Percentiles rank a stretch among this genome's conserved stretches.
These are phyloP conservation scores for Sugiyamaella pinicola DNA, from an alignment of 1,139 yeast genomes.

Conservation along the genomic window DNA sequence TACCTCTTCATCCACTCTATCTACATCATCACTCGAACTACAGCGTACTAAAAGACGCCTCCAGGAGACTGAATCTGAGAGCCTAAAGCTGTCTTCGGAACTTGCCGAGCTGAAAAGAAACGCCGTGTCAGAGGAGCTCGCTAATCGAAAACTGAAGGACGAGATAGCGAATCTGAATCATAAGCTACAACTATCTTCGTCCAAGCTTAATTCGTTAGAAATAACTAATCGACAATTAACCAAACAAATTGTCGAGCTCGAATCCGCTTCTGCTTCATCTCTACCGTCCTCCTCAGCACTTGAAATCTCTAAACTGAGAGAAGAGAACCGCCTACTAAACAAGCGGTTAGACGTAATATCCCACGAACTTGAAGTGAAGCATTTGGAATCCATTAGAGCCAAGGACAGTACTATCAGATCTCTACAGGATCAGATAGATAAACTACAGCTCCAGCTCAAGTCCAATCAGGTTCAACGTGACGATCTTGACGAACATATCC, in stretches of 20 bases:
- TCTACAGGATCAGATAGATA: slow-evolving; percentile 1
- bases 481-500: slow-evolving; percentile 21
- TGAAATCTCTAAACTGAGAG: slow-evolving; percentile 3
- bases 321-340: slow-evolving; percentile 1
- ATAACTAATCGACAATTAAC: not conserved
- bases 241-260: not conserved
- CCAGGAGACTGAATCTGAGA: not conserved
- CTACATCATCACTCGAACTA: not conserved
- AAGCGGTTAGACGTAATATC: not conserved
- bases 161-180: slow-evolving; percentile 3
- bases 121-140: not conserved
- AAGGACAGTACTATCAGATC: slow-evolving; percentile 6
- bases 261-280: not conserved
- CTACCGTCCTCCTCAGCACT: not conserved
- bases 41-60: not conserved
- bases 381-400: not conserved
- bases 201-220: not conserved
- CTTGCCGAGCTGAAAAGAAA: slow-evolving; percentile 1
- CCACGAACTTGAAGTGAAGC: not conserved
- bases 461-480: slow-evolving; percentile 8
- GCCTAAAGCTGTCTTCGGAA: not conserved
- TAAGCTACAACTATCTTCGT: not conserved
- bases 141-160: not conserved
- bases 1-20: not conserved
- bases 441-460: slow-evolving; percentile 1